Conservation (phyloP, 345 rosid genomes). For the Lepidium aucheri region DNA sequence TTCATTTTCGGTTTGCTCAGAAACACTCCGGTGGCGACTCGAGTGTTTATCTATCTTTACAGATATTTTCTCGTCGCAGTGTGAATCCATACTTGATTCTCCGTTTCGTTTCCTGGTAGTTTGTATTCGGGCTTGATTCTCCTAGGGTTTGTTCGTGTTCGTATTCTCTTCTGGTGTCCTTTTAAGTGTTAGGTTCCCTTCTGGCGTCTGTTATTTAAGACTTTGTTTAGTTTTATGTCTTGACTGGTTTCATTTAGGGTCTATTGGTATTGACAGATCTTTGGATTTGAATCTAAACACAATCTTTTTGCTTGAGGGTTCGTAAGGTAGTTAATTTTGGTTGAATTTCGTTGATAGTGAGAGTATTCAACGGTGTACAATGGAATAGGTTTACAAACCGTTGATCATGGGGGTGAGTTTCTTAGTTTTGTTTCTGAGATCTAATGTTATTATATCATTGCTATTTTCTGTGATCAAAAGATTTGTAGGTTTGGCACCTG, state of each 20-base stretch:
- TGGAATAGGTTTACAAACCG: conserved; percentile 86
- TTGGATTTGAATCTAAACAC: conserved; percentile 19
- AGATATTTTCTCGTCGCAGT: not conserved
- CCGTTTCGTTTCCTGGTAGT: not conserved
- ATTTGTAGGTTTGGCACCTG: too few relatives aligned
- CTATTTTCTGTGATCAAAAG: too few relatives aligned
- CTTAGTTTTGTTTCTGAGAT: too few relatives aligned
- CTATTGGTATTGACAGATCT: not conserved
- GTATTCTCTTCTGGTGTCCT: too few relatives aligned
- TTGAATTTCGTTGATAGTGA: not conserved
- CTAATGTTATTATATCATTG: too few relatives aligned
- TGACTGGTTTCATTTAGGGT: not conserved
- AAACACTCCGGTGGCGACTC: too few relatives aligned
- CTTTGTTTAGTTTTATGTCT: not conserved
- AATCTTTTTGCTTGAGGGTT: conserved; percentile 6
- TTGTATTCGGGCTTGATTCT: not conserved
- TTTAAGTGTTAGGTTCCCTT: too few relatives aligned
- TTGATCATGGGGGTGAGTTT: too few relatives aligned
- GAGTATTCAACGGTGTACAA: conserved; percentile 50
- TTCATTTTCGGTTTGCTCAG: too few relatives aligned
- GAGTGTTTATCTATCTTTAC: not conserved
- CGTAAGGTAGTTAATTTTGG: not conserved
- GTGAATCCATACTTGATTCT: not conserved
- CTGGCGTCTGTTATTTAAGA: not conserved
- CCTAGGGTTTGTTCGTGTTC: too few relatives aligned